phyloP scores from a whole-genome alignment of 148 eudicot genomes.

The Cornus kousa region DNA sequence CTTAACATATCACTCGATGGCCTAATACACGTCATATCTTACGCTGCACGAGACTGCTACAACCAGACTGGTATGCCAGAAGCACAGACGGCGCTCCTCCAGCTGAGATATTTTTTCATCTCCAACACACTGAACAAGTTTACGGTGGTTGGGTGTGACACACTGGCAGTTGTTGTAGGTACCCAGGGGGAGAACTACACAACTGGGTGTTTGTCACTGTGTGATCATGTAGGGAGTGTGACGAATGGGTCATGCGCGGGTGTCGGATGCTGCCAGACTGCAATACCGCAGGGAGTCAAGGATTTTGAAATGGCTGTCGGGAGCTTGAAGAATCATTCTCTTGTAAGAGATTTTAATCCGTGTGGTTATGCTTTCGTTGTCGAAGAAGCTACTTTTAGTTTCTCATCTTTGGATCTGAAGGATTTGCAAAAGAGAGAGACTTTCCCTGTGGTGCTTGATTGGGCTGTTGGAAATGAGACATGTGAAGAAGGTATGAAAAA shows the following conservation, averaged over 20 bases:
- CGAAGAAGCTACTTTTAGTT: not conserved
- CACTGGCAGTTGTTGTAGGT: not conserved
- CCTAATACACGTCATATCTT: no score
- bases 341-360: not conserved
- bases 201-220: not conserved
- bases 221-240: not conserved
- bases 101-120: not conserved
- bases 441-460: slow-evolving; percentile 3
- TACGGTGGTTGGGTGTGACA: slow-evolving; percentile 11
- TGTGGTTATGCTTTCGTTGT: slow-evolving; percentile 9
- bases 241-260: slow-evolving; percentile 6
- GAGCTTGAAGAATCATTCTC: not conserved
- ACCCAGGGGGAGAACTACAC: not conserved
- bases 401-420: slow-evolving; percentile 2
- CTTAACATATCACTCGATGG: slow-evolving; percentile 1
- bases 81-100: not conserved
- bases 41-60: not conserved
- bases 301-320: not conserved
- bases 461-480: slow-evolving; percentile 12
- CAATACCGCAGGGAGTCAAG: not conserved
- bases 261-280: slow-evolving; percentile 13
- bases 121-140: not conserved
- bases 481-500: not conserved
- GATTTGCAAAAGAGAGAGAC: not conserved
- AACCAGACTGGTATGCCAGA: not conserved